Evolutionary conservation across 2,329 filamentous ascomycete genomes (phyloP), one percentile per base, ranked within the genome.

Genomic region (Coniochaeta sp.): DNA sequence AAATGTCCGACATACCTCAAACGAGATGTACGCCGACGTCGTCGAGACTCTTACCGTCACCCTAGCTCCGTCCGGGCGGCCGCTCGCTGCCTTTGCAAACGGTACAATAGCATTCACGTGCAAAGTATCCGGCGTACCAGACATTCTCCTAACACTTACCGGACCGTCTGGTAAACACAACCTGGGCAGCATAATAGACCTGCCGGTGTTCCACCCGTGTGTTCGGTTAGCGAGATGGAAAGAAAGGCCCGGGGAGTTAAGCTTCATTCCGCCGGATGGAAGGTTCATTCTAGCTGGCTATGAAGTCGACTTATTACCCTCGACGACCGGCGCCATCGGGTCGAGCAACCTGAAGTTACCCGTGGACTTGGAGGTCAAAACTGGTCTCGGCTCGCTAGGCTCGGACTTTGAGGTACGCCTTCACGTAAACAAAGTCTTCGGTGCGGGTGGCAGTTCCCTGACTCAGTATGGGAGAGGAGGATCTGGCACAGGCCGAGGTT

Each of bases 181-280:
- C 57, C 81, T 97, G 56, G 82, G 79, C 17, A 85, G 83, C 63
- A 83, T 93, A 38, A 85, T 99, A 72, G 89, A 96, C 65, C 78
- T 96, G 1, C 95, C 93, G 1, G 92, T 97, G 0, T 99, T 99
- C 67, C 95, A 99, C 71, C 95, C 95, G 0, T 98, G 95, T 68
- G 95, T 99, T 9, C 83, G 95, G 19, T 78, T 99, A 3, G 89
- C 89, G n/a, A 83, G 87, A 64, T 99, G 95, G 95, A 88, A 88
- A 67, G 91, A 96, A 67, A 84, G 86, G 59, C 91, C 93, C 0
- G 95, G 95, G 3, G 90, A 96, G 65, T 79, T 99, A n/a, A 96
- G 91, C 70, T 99, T 99, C 69, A 85, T 99, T 14, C 95, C 95
- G 1, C 95, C 95, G 0, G 95, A 99, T 72, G 95, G 95, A 34